These are phyloP conservation scores for Fusarium guadeloupense DNA, from an alignment of 2,329 filamentous ascomycete species.

Conservation along the genomic window DNA sequence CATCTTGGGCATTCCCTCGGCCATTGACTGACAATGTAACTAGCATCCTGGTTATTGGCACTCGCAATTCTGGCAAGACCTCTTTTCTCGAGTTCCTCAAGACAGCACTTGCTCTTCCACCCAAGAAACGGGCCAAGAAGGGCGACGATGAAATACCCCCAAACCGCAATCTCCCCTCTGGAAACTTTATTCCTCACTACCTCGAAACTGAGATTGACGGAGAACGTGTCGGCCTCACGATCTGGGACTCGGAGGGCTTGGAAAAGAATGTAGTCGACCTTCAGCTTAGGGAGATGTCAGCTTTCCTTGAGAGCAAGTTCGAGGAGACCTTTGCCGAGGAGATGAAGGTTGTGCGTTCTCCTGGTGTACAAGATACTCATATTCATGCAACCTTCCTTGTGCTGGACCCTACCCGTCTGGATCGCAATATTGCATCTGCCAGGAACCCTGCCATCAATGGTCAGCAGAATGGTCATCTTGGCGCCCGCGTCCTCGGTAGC, in stretches of 20 bases:
- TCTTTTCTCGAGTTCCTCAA: slow-evolving; percentile 97
- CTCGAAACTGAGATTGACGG: slow-evolving; percentile 94
- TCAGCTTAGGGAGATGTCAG: slow-evolving; percentile 88
- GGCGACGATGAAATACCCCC: slow-evolving; percentile 68
- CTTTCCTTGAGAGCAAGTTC: slow-evolving; percentile 97
- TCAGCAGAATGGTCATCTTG: slow-evolving; percentile 56
- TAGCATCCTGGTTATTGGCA: slow-evolving; percentile 90
- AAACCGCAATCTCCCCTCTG: slow-evolving; percentile 61
- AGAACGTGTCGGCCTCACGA: slow-evolving; percentile 88
- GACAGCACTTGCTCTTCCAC: slow-evolving; percentile 82
- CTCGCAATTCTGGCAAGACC: slow-evolving; percentile 89
- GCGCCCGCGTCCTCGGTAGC: slow-evolving; percentile 65
- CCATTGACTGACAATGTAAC: slow-evolving; percentile 2
- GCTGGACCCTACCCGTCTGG: slow-evolving; percentile 86
- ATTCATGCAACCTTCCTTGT: slow-evolving; percentile 96
- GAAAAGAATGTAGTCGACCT: slow-evolving; percentile 96
- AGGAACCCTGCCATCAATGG: slow-evolving; percentile 64
- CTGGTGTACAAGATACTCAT: slow-evolving; percentile 93
- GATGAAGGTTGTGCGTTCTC: slow-evolving; percentile 94
- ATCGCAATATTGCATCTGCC: slow-evolving; percentile 78
- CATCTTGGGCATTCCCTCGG: background rate
- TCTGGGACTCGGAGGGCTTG: slow-evolving; percentile 96
- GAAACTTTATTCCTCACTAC: slow-evolving; percentile 87
- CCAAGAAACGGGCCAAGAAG: slow-evolving; percentile 74
- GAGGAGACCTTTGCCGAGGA: slow-evolving; percentile 98